Percentiles rank a stretch among this genome's conserved stretches.
phyloP scores from a whole-genome alignment of 345 rosid genomes.

The Diplotaxis tenuifolia region DNA sequence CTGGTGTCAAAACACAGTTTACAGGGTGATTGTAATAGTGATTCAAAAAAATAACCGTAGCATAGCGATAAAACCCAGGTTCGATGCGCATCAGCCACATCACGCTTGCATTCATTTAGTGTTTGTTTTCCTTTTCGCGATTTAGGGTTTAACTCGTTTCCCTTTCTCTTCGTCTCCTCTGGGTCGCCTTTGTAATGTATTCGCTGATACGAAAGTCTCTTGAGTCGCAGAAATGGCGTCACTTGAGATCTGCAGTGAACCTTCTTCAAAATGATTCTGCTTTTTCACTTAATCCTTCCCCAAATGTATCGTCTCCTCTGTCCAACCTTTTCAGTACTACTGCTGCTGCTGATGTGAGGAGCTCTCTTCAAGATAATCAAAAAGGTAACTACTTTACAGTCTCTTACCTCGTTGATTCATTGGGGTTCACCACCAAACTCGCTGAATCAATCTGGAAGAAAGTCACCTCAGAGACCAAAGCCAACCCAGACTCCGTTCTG shows the following conservation, averaged over 20 bases:
- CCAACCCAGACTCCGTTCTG: slow-evolving; percentile 21
- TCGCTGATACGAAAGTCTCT: not conserved
- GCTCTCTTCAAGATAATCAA: not conserved
- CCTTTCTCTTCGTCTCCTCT: not conserved
- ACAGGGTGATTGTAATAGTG: too few relatives aligned
- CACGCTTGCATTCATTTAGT: not conserved
- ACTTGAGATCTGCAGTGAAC: not conserved
- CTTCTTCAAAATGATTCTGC: not conserved
- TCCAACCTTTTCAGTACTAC: not conserved
- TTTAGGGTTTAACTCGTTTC: not conserved
- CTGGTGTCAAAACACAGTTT: too few relatives aligned
- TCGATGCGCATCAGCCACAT: not conserved
- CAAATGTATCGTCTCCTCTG: not conserved
- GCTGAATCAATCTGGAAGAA: slow-evolving; percentile 18
- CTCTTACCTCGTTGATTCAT: not conserved
- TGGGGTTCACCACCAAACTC: not conserved
- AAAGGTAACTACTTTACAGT: not conserved
- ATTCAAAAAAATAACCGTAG: too few relatives aligned
- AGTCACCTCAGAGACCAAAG: not conserved
- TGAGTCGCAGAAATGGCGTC: not conserved
- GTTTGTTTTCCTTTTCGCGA: too few relatives aligned
- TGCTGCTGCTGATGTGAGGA: not conserved
- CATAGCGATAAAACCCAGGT: too few relatives aligned
- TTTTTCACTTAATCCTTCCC: not conserved
- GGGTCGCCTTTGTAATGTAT: not conserved